phyloP scores from a whole-genome alignment of 2,329 filamentous ascomycete species.

The Aureobasidium leucospermi region DNA sequence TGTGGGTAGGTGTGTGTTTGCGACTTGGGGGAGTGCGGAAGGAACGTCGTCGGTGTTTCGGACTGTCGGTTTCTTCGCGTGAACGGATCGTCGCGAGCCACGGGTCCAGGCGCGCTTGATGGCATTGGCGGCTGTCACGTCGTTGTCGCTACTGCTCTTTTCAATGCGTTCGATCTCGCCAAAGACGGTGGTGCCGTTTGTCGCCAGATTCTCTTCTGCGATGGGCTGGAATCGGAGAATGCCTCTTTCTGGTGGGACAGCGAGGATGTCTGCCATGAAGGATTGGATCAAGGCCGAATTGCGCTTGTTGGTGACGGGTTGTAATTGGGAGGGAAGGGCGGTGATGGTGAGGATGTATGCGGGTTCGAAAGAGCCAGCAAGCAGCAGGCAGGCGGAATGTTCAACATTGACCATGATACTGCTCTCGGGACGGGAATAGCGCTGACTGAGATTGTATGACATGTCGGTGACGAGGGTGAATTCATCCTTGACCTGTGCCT shows the following conservation, averaged over 20 bases:
- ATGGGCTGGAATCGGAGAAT: conserved; percentile 65
- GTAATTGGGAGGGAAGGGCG: conserved; percentile 60
- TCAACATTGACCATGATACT: conserved; percentile 70
- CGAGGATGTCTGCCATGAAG: conserved; percentile 64
- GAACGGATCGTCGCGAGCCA: conserved; percentile 22
- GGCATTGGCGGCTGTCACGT: conserved; percentile 22
- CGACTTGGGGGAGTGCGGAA: neutral
- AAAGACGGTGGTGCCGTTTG: conserved; percentile 61
- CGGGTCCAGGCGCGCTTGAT: conserved; percentile 33
- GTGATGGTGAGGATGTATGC: conserved; percentile 72
- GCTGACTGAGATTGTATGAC: conserved; percentile 62
- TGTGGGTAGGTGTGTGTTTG: conserved; percentile 7
- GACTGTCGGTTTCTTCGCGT: conserved; percentile 15
- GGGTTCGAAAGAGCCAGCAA: conserved; percentile 68
- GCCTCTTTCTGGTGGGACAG: conserved; percentile 59
- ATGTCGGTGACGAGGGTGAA: conserved; percentile 67
- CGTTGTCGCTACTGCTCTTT: conserved; percentile 36
- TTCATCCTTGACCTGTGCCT: conserved; percentile 61
- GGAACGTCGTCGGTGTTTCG: neutral
- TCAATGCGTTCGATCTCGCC: conserved; percentile 58
- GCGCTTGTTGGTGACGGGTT: conserved; percentile 69
- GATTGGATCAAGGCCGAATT: conserved; percentile 70
- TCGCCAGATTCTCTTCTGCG: conserved; percentile 64
- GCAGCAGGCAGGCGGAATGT: conserved; percentile 66
- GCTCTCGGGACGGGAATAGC: conserved; percentile 67